Percentiles rank a stretch among this genome's conserved stretches.
Conservation (phyloP, 371 early-diverging fungal genomes). For the Mortierella polycephala region DNA sequence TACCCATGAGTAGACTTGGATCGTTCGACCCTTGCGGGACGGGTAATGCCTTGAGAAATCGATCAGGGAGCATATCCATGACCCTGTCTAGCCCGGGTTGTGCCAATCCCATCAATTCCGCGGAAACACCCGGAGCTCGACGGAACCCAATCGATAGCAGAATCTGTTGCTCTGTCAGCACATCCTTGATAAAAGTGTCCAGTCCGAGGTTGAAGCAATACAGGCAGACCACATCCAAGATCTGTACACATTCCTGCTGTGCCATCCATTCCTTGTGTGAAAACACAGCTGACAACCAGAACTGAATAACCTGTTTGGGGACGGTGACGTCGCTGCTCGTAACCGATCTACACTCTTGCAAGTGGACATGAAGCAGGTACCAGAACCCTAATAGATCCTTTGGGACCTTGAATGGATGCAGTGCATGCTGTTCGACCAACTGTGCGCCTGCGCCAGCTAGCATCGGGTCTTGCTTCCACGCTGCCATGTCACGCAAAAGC, state of each 20-base stretch:
- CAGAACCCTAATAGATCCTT: slow-evolving; percentile 20
- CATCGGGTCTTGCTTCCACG: slow-evolving; percentile 59
- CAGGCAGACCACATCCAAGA: slow-evolving; percentile 37
- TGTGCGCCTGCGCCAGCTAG: slow-evolving; percentile 41
- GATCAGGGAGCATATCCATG: slow-evolving; percentile 45
- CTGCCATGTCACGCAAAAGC: slow-evolving; percentile 34
- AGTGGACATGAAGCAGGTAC: slow-evolving; percentile 20
- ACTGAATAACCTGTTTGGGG: slow-evolving; percentile 16
- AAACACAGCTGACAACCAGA: slow-evolving; percentile 40
- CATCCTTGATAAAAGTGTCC: slow-evolving; percentile 28
- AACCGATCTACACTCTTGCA: not conserved
- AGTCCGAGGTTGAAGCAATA: slow-evolving; percentile 26
- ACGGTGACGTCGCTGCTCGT: not conserved
- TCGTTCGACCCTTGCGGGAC: slow-evolving; percentile 56
- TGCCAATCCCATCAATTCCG: slow-evolving; percentile 46
- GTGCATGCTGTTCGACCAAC: slow-evolving; percentile 2
- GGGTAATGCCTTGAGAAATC: slow-evolving; percentile 58
- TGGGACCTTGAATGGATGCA: slow-evolving; percentile 1
- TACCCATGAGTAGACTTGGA: slow-evolving; percentile 62
- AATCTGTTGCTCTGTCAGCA: slow-evolving; percentile 45
- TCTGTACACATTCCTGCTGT: slow-evolving; percentile 35
- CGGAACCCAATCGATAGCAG: slow-evolving; percentile 32
- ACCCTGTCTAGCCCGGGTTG: slow-evolving; percentile 42
- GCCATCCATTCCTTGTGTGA: slow-evolving; percentile 52
- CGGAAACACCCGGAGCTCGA: slow-evolving; percentile 36